These are phyloP conservation scores for Syzygium aromaticum DNA, from an alignment of 345 rosid genomes.

Conservation along the genomic window DNA sequence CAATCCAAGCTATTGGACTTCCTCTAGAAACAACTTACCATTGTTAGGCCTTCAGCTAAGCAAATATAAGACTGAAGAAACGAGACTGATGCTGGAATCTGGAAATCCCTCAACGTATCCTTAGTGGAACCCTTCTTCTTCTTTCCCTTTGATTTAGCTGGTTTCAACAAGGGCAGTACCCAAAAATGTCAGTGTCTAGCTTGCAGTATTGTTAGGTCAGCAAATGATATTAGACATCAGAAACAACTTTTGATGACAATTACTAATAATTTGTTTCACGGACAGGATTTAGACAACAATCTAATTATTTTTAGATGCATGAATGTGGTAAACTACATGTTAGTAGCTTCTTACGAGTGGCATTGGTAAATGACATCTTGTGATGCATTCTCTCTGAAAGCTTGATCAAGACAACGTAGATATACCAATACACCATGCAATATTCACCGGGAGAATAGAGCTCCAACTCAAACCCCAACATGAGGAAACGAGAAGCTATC, in stretches of 20 bases:
- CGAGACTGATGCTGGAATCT: conserved; percentile 56
- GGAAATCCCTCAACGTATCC: conserved; percentile 50
- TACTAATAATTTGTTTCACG: neutral
- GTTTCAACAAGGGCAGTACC: conserved; percentile 6
- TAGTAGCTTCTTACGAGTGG: conserved; percentile 22
- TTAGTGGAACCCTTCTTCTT: conserved; percentile 62
- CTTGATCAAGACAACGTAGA: conserved; percentile 58
- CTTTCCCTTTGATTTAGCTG: conserved; percentile 82
- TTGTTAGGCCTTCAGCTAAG: conserved; percentile 86
- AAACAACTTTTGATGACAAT: neutral
- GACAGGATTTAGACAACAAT: neutral
- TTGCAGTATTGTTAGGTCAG: neutral
- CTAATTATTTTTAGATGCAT: neutral
- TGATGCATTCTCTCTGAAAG: conserved; percentile 78
- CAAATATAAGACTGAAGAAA: conserved; percentile 78
- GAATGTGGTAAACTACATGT: neutral
- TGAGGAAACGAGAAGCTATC: conserved; percentile 85
- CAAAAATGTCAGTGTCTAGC: neutral
- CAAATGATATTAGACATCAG: neutral
- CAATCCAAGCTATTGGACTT: neutral
- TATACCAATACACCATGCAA: conserved; percentile 97
- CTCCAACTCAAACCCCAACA: conserved; percentile 89
- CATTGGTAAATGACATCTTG: conserved; percentile 33
- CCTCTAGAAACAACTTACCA: conserved; percentile 34
- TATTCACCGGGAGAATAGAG: conserved; percentile 81